Base-by-base conservation (phyloP, 2,329 filamentous ascomycete species). In the Chaetomiaceae sp. region DNA sequence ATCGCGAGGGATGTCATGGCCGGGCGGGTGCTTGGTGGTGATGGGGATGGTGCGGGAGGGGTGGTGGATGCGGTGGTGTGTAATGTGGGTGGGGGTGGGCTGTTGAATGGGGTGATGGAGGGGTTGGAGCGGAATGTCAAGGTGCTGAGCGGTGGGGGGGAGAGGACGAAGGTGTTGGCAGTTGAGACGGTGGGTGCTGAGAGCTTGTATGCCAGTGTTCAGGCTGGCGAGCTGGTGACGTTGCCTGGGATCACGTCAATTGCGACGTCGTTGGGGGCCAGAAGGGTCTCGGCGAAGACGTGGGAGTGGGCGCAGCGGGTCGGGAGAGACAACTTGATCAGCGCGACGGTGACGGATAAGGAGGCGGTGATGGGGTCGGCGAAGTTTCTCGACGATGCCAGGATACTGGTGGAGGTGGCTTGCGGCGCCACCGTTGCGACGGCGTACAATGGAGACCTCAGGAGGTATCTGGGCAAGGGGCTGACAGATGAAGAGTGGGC, bases 401-500 rank as follows among this genome's bases (percentile, higher is more conserved):
- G 85, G 20, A 68, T 91, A 47, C 70, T 95, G 47, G 87, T 95
- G 3, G 91, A 97, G 69, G 72, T 84, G 29, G 82, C 89, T 0
- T 96, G 91, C 62, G 89, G 90, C 1, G 88, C 91, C 6, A 85
- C 84, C 42, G 67, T 95, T 11, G 87, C 84, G 1, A 63, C 79
- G 3, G 81, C 74, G 48, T 88, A 88, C 58, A 78, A 77, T 33
- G 80, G 76, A 0, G 65, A 76, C 33, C 61, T 94, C 58, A 75
- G 81, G 59, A 71, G 73, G 56, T 67, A 79, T 9, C 67, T 89
- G 0, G 78, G 83, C 0, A 58, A 65, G 38, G 70, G 65, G 0
- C 41, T 77, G 42, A 64, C 65, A 1, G 76, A 79, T 26, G 74
- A 75, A 27, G 74, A 88, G 52, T 82, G 75, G 66, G 69, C 72